phyloP scores from a whole-genome alignment of 148 eudicot genomes.

The Amaranthus palmeri region DNA sequence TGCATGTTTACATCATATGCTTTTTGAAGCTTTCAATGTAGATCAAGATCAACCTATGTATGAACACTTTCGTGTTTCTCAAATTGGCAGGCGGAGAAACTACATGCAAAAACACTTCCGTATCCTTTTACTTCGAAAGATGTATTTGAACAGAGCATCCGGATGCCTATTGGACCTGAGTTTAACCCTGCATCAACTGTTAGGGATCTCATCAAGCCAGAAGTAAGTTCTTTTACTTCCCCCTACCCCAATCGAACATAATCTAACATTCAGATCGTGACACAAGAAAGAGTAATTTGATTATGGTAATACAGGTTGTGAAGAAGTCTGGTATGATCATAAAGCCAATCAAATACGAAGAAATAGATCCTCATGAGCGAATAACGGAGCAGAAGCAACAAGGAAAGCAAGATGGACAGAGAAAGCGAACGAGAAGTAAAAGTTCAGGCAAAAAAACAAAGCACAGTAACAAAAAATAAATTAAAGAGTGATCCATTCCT shows the following conservation, averaged over 20 bases:
- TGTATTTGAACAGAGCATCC: constrained; percentile 60
- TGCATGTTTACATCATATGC: neutral
- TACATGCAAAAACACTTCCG: constrained; percentile 59
- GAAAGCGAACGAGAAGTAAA: constrained; percentile 31
- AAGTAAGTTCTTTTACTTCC: constrained; percentile 38
- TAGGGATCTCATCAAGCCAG: constrained; percentile 82
- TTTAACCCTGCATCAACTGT: constrained; percentile 64
- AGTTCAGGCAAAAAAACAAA: constrained; percentile 21
- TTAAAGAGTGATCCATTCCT: neutral
- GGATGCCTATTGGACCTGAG: constrained; percentile 95
- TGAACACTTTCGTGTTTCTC: neutral
- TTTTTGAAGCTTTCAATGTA: neutral
- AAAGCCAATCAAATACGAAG: constrained; percentile 66
- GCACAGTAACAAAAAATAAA: constrained; percentile 8
- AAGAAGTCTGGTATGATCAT: constrained; percentile 80
- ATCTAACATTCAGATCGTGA: neutral
- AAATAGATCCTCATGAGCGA: constrained; percentile 57
- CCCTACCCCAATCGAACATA: neutral
- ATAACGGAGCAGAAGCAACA: constrained; percentile 30
- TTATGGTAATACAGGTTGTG: constrained; percentile 53
- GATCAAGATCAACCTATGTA: neutral
- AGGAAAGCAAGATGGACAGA: constrained; percentile 31
- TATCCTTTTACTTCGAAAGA: constrained; percentile 69
- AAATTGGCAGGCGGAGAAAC: constrained; percentile 67
- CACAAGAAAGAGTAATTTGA: neutral